A percentile compares a stretch with the other conserved stretches of the same genome.
phyloP scores from a whole-genome alignment of 768 basidiomycete species.

The Suillus bovinus region DNA sequence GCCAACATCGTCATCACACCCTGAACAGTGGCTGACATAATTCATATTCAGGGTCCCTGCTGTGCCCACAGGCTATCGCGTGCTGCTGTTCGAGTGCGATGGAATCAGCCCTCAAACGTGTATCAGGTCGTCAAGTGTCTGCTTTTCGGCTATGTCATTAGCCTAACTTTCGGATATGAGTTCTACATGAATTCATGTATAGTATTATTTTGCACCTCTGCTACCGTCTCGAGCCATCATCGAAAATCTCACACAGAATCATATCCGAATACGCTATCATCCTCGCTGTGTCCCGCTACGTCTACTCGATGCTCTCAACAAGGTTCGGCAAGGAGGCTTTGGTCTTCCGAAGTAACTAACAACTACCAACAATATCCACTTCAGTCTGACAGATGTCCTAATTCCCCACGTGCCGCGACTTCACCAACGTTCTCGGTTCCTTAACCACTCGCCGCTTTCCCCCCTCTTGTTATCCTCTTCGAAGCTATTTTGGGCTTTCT shows the following conservation, averaged over 20 bases:
- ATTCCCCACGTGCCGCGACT: conserved; percentile 9
- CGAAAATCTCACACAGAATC: conserved; percentile 5
- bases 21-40: conserved; percentile 11
- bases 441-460: conserved; percentile 11
- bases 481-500: conserved; percentile 11
- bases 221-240: conserved; percentile 6
- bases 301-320: not conserved
- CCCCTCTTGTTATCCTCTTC: conserved; percentile 11
- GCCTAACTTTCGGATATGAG: conserved; percentile 15
- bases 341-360: conserved; percentile 7
- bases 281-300: not conserved
- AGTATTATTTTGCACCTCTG: not conserved
- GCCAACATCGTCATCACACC: not conserved
- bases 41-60: conserved; percentile 5
- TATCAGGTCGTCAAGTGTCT: conserved; percentile 15
- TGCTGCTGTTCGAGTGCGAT: conserved; percentile 6
- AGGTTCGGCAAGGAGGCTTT: not conserved
- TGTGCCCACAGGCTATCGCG: conserved; percentile 3
- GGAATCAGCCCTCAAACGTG: conserved; percentile 18
- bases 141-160: conserved; percentile 12
- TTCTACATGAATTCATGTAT: conserved; percentile 7
- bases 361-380: not conserved
- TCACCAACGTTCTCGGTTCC: not conserved
- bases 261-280: not conserved
- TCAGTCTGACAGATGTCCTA: conserved; percentile 10